These are phyloP conservation scores for Aphanomyces stellatus DNA, from an alignment of 352 stramenopile genomes.

Conservation along the genomic window DNA sequence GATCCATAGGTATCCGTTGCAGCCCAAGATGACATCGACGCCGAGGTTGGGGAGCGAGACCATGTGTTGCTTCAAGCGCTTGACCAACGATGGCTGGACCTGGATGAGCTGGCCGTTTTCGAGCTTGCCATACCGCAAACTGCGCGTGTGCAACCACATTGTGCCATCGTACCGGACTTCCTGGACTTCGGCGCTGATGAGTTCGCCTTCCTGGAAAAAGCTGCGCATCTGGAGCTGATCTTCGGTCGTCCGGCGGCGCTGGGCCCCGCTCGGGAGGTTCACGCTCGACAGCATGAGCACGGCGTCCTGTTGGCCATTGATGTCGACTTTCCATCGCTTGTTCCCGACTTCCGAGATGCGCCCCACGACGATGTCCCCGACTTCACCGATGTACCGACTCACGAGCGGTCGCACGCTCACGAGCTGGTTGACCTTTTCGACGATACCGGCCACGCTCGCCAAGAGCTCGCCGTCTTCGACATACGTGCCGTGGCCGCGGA, in stretches of 20 bases:
- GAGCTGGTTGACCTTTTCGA: conserved; percentile 96
- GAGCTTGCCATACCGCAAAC: conserved; percentile 91
- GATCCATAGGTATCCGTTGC: conserved; percentile 95
- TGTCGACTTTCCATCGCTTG: conserved; percentile 94
- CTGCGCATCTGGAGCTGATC: conserved; percentile 96
- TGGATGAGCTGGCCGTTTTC: conserved; percentile 91
- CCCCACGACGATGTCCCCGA: conserved; percentile 96
- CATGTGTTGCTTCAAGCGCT: conserved; percentile 93
- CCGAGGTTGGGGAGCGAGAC: conserved; percentile 63
- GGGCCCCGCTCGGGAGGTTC: conserved; percentile 91
- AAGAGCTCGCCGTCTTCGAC: conserved; percentile 85
- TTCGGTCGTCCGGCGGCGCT: conserved; percentile 94
- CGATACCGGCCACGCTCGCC: conserved; percentile 89
- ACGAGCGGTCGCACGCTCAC: conserved; percentile 90
- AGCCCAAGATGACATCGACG: conserved; percentile 90
- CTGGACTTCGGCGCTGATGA: conserved; percentile 90
- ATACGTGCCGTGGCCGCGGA: conserved; percentile 94
- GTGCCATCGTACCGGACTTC: conserved; percentile 88
- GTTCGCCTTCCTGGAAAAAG: conserved; percentile 93
- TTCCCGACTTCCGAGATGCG: conserved; percentile 88
- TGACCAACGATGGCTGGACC: conserved; percentile 86
- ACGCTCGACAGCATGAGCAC: conserved; percentile 91
- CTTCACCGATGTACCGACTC: conserved; percentile 89
- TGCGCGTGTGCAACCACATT: conserved; percentile 91
- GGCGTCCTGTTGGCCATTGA: conserved; percentile 77